Base-by-base conservation (phyloP, 1,284 basidiomycete genomes). In the Hymenochaete sp. region DNA sequence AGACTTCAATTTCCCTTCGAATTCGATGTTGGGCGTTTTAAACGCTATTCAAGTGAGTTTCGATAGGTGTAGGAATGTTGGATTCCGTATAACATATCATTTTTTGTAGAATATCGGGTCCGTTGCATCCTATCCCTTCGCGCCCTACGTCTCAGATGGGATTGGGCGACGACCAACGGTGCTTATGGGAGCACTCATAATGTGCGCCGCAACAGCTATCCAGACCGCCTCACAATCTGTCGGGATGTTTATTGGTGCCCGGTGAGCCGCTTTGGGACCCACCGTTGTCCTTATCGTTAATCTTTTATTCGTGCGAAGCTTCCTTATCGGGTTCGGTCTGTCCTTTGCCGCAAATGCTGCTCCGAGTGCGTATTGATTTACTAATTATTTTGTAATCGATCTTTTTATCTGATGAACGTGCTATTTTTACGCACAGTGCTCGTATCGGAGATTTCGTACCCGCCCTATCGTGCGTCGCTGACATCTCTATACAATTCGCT, bases 401-500 rank as follows among this genome's bases (percentile, higher is more conserved):
- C 43, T 48, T 25, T 43, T 44, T 37, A 48, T 50, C 31, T 47
- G 49, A 60, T 11, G 63, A 62, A 8, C 71, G 85, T 67, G 63
- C 86, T 62, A 75, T 87, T 43, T 78, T 80, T 29, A 86, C n/a
- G n/a, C n/a, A n/a, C n/a, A 6, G 61, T 77, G 39, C 62, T 78
- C 16, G 66, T 77, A 42, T 70, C 73, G 5, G 75, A 78, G 58
- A 62, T 78, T 33, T 68, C 75, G 1, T 77, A 71, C 55, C 74
- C 74, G 2, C 65, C 68, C 16, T 68, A 75, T 47, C 71, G 74
- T 37, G 74, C 66, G 3, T 70, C 66, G 40, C 62, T 67, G 9
- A 76, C 73, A 1, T 75, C 74, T 2, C 60, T 72, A 50, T 77
- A 76, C 59, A 77, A 77, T 61, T 67, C 71, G 1, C 63, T 75